Conservation (phyloP, 495 filamentous ascomycete species). For the Baudoinia panamericana region DNA sequence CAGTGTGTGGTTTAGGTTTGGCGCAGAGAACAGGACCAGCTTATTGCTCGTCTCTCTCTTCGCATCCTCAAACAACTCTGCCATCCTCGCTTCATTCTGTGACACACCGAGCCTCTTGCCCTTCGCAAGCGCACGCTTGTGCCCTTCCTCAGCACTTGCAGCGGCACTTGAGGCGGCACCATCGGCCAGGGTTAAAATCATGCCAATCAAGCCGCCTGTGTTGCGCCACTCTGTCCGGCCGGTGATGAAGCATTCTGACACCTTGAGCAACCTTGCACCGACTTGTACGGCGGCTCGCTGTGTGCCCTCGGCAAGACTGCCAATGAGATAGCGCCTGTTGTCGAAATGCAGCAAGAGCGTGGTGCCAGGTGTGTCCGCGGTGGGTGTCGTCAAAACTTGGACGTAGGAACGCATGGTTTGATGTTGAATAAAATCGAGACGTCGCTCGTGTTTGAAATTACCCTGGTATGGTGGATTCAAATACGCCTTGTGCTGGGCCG, state of each 20-base stretch:
- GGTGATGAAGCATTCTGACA: slow-evolving; percentile 67
- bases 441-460: not conserved
- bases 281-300: slow-evolving; percentile 64
- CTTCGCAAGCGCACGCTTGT: slow-evolving; percentile 10
- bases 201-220: slow-evolving; percentile 68
- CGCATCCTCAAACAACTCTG: slow-evolving; percentile 22
- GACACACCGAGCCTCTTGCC: slow-evolving; percentile 2
- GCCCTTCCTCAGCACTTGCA: slow-evolving; percentile 18
- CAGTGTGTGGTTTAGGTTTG: slow-evolving; percentile 63
- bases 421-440: not conserved
- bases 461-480: not conserved
- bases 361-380: slow-evolving; percentile 78
- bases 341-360: slow-evolving; percentile 64
- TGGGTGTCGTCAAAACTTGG: slow-evolving; percentile 69
- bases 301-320: slow-evolving; percentile 67
- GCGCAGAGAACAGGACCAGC: slow-evolving; percentile 62
- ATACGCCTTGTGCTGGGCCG: not conserved
- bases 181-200: slow-evolving; percentile 74
- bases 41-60: slow-evolving; percentile 21
- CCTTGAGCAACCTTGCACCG: slow-evolving; percentile 43
- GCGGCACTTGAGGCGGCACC: slow-evolving; percentile 27
- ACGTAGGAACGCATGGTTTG: slow-evolving; percentile 54
- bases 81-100: slow-evolving; percentile 23
- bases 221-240: slow-evolving; percentile 62
- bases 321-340: slow-evolving; percentile 73